Percentiles rank a stretch among this genome's conserved stretches.
Conservation (phyloP, 805 yeast genomes). For the Brettanomyces nanus region DNA sequence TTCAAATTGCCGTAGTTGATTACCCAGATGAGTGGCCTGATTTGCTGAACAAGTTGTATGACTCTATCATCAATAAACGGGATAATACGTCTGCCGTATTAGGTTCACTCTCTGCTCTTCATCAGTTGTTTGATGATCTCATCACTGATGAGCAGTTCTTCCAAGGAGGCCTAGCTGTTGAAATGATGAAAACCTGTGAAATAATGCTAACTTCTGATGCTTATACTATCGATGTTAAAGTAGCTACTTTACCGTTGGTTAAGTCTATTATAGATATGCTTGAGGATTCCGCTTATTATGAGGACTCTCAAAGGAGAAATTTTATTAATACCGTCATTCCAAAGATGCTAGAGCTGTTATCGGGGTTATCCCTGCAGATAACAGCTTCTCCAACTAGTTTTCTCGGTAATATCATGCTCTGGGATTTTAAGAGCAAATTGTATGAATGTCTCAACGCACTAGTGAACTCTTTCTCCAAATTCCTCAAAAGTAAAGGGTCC, state of each 20-base stretch:
- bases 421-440: constrained; percentile 21
- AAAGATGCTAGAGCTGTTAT: constrained; percentile 18
- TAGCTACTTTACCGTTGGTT: constrained; percentile 43
- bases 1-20: constrained; percentile 81
- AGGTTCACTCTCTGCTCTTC: constrained; percentile 53
- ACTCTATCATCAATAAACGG: constrained; percentile 24
- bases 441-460: constrained; percentile 22
- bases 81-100: constrained; percentile 29
- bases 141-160: constrained; percentile 83
- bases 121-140: constrained; percentile 78
- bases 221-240: constrained; percentile 29
- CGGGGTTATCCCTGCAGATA: constrained; percentile 7
- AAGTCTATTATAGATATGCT: constrained; percentile 46
- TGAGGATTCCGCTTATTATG: constrained; percentile 40
- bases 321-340: constrained; percentile 27
- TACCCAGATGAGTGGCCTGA: constrained; percentile 96
- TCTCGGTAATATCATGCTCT: constrained; percentile 11
- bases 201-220: constrained; percentile 26
- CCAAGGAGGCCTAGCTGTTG: constrained; percentile 57
- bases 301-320: constrained; percentile 26
- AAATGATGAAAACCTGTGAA: constrained; percentile 43
- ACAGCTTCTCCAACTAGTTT: constrained; percentile 2
- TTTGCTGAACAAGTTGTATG: constrained; percentile 42
- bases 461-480: constrained; percentile 18
- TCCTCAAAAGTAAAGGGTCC: constrained; percentile 7